Conservation (phyloP, 1,139 yeast genomes). For the Zygosaccharomyces pseudobailii region DNA sequence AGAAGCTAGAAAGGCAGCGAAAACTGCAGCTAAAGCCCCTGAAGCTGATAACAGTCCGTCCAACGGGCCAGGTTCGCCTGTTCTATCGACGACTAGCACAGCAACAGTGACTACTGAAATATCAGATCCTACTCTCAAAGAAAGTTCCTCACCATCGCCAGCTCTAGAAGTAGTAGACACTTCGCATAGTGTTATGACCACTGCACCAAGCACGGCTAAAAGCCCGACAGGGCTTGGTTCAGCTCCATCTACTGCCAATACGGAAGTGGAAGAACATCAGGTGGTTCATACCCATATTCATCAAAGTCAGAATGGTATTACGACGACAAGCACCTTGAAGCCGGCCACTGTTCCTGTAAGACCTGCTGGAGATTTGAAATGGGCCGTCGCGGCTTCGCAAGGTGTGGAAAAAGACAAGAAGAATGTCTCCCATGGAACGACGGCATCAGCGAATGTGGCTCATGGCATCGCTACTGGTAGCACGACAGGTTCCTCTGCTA, state of each 20-base stretch:
- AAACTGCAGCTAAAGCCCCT: conserved; percentile 30
- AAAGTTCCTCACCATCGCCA: conserved; percentile 21
- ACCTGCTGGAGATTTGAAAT: conserved; percentile 60
- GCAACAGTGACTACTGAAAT: conserved; percentile 3
- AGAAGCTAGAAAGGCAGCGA: conserved; percentile 35
- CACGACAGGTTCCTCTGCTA: conserved; percentile 13
- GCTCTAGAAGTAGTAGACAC: conserved; percentile 12
- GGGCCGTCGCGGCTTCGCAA: conserved; percentile 69
- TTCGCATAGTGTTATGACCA: conserved; percentile 13
- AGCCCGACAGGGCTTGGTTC: conserved; percentile 12
- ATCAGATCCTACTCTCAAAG: conserved; percentile 5
- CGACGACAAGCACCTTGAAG: conserved; percentile 46
- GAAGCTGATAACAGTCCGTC: conserved; percentile 19
- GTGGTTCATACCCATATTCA: conserved; percentile 31
- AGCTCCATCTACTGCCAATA: conserved; percentile 6
- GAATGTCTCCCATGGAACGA: neutral
- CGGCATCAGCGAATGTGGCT: conserved; percentile 7
- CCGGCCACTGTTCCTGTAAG: conserved; percentile 65
- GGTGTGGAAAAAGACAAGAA: conserved; percentile 28
- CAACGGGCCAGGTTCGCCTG: conserved; percentile 8
- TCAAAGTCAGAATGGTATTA: conserved; percentile 28
- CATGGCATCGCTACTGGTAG: conserved; percentile 14
- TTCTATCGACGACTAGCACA: conserved; percentile 9
- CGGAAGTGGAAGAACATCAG: conserved; percentile 8
- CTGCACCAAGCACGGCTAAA: conserved; percentile 16